Percentiles rank a stretch among this genome's conserved stretches.
These are phyloP conservation scores for Sophora flavescens DNA, from an alignment of 306 rosid genomes.

Conservation along the genomic window DNA sequence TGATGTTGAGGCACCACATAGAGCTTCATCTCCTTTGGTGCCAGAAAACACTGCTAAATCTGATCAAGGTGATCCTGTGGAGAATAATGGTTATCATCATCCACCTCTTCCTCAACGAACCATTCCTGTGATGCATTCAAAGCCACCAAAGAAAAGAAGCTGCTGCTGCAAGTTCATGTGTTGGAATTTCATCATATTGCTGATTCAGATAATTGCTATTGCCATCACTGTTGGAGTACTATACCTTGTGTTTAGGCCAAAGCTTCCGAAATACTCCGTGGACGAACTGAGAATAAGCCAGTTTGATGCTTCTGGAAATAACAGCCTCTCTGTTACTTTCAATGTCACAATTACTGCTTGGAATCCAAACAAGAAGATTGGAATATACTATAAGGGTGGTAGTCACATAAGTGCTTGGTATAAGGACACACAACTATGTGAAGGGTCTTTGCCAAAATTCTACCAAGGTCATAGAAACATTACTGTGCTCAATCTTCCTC, in stretches of 20 bases:
- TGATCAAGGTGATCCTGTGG: constrained; percentile 43
- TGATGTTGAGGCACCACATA: constrained; percentile 68
- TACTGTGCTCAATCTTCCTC: constrained; percentile 59
- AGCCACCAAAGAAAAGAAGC: constrained; percentile 78
- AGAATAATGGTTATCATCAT: background rate
- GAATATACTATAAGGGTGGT: constrained; percentile 84
- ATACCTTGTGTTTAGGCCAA: constrained; percentile 81
- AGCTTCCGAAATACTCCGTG: constrained; percentile 77
- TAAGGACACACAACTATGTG: constrained; percentile 58
- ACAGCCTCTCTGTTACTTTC: constrained; percentile 59
- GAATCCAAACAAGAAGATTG: constrained; percentile 89
- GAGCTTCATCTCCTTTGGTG: constrained; percentile 67
- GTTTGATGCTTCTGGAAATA: constrained; percentile 41
- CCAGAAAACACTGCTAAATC: constrained; percentile 56
- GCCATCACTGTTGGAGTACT: constrained; percentile 63
- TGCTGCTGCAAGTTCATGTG: constrained; percentile 73
- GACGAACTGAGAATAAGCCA: constrained; percentile 54
- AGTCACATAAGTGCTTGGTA: constrained; percentile 77
- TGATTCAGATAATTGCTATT: constrained; percentile 55
- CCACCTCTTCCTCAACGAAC: constrained; percentile 47
- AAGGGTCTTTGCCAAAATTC: constrained; percentile 82
- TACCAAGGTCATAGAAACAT: constrained; percentile 89
- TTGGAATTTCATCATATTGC: constrained; percentile 53
- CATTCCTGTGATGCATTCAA: constrained; percentile 56
- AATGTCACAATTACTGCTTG: constrained; percentile 69